phyloP scores from a whole-genome alignment of 1,284 basidiomycete species.

The Filobasidium uniguttulatum region DNA sequence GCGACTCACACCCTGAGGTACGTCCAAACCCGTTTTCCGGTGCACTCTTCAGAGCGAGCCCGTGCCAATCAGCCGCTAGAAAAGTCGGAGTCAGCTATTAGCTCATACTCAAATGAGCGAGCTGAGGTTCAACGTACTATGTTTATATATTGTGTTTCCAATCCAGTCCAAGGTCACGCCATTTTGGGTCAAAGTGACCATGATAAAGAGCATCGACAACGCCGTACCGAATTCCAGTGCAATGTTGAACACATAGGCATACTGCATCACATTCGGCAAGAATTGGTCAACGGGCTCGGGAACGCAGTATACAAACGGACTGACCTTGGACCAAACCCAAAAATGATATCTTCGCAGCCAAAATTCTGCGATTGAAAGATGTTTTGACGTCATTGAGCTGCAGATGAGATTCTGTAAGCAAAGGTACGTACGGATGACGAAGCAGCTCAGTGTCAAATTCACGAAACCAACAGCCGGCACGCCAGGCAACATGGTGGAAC shows the following conservation, averaged over 20 bases:
- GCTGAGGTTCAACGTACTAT: background rate
- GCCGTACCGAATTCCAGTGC: conserved; percentile 50
- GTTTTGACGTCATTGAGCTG: too few relatives aligned
- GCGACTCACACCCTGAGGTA: conserved; percentile 15
- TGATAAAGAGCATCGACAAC: conserved; percentile 62
- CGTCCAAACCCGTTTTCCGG: conserved; percentile 22
- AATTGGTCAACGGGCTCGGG: background rate
- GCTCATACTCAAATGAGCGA: too few relatives aligned
- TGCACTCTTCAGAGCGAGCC: conserved; percentile 11
- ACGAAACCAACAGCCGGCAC: conserved; percentile 87
- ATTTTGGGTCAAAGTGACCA: conserved; percentile 68
- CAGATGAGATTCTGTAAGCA: background rate
- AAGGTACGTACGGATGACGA: conserved; percentile 60
- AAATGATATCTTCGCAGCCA: conserved; percentile 64
- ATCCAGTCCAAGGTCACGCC: conserved; percentile 61
- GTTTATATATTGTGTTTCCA: conserved; percentile 15
- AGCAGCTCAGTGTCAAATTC: conserved; percentile 75
- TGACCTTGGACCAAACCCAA: conserved; percentile 85
- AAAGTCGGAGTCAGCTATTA: too few relatives aligned
- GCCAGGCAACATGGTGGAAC: conserved; percentile 67
- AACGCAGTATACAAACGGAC: conserved; percentile 26
- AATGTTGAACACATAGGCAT: conserved; percentile 41
- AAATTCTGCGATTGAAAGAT: too few relatives aligned
- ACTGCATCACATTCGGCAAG: conserved; percentile 46
- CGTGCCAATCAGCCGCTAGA: conserved; percentile 21